These are phyloP conservation scores for Nannochloris sp. DNA, from an alignment of 139 green algal genomes.

Conservation along the genomic window DNA sequence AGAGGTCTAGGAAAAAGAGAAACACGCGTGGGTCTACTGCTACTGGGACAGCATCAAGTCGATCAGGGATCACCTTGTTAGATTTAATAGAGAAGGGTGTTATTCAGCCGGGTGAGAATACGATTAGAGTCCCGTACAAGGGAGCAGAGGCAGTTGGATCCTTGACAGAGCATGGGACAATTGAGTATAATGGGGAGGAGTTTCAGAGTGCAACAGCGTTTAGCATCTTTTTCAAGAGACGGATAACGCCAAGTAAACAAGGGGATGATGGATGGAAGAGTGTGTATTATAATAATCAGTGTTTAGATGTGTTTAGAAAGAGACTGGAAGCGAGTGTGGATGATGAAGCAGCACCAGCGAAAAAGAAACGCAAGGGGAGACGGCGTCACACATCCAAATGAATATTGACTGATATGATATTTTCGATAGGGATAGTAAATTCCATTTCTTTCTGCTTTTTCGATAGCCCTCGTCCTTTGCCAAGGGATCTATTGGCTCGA, in stretches of 20 bases:
- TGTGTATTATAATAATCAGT: constrained; percentile 36
- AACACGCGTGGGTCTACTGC: background rate
- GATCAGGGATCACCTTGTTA: constrained; percentile 10
- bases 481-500: constrained; percentile 33
- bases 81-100: constrained; percentile 39
- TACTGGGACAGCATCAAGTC: constrained; percentile 3
- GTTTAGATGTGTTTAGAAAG: constrained; percentile 28
- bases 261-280: constrained; percentile 65
- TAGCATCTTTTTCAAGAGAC: constrained; percentile 49
- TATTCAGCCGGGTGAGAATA: constrained; percentile 31
- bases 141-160: constrained; percentile 26
- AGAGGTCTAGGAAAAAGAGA: background rate
- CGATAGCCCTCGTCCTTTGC: constrained; percentile 46
- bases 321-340: background rate
- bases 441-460: constrained; percentile 40
- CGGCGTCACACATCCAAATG: constrained; percentile 51
- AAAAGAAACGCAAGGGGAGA: background rate
- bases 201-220: constrained; percentile 46
- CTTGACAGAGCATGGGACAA: constrained; percentile 35
- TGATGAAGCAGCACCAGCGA: background rate
- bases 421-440: constrained; percentile 25
- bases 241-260: constrained; percentile 48
- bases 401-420: constrained; percentile 38
- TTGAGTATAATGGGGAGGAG: constrained; percentile 35
- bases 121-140: constrained; percentile 42